Base-by-base conservation (phyloP, 148 eudicot genomes). In the Dysphania ambrosioides region DNA sequence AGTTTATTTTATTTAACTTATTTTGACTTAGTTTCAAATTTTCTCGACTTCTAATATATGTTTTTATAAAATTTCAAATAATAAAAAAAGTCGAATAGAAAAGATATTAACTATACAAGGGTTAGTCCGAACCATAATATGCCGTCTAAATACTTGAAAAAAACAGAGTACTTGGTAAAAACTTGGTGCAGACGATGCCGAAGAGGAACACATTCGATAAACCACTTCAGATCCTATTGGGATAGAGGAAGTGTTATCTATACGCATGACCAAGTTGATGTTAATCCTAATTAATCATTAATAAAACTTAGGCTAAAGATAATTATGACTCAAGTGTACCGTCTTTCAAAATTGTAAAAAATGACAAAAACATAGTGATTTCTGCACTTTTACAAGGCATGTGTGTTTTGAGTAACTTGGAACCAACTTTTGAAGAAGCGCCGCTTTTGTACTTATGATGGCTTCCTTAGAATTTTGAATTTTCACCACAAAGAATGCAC, bases 401-500 rank as follows among this genome's bases (percentile, higher is more conserved):
- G 31, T 58, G 32, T 53, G n/a, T 42, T 30, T 68, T 10, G 38
- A 68, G 72, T 47, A 68, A 68, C 19, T 6, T 26, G 7, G 36
- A 23, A 57, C 47, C 13, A 24, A 34, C 31, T n/a, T 56, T 53
- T 19, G 13, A 59, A 61, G 53, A 47, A 59, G 68, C 76, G 76
- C 68, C 76, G 76, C 4, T 72, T 38, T 60, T n/a, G 0, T 26
- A 53, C 58, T 53, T 31, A 41, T 38, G 2, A 59, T 72, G 10
- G 24, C 29, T 2, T 41, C 47, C 5, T 40, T 72, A 24, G 61
- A 61, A 47, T 15, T 15, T 35, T n/a, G n/a, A n/a, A n/a, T n/a
- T 58, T 38, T 30, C 30, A 61, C 66, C 76, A 72, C 67, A 40
- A 26, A 72, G 3, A 71, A 31, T 71, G 63, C 41, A 32, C 19